Evolutionary conservation across 116 monocot species (phyloP).

Genomic region (Trichopus zeylanicus): DNA sequence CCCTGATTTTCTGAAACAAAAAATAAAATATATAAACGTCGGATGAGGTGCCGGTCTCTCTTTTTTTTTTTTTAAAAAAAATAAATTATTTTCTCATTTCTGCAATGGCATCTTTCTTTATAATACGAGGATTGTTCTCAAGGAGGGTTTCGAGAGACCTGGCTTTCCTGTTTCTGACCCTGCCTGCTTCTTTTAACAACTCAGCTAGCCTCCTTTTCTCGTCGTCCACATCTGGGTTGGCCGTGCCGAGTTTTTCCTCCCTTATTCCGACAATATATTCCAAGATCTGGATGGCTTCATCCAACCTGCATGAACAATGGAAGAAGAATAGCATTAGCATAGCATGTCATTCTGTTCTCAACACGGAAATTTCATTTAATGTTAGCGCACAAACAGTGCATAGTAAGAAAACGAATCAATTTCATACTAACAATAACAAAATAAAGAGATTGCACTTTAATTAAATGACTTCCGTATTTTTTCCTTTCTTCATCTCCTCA

Average conservation of each 20-base stretch:
- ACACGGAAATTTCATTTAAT: neutral
- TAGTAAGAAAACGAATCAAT: no score
- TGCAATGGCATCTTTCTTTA: slow-evolving; percentile 16
- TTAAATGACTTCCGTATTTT: no score
- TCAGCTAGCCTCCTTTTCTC: slow-evolving; percentile 66
- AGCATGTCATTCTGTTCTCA: neutral
- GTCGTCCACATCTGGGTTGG: slow-evolving; percentile 60
- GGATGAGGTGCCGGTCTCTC: no score
- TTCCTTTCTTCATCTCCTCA: no score
- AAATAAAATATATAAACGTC: no score
- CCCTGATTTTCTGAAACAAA: no score
- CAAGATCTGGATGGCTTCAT: slow-evolving; percentile 52
- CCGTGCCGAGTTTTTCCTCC: slow-evolving; percentile 69
- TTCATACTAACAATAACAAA: no score
- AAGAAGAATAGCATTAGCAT: no score
- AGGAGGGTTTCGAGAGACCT: slow-evolving; percentile 51
- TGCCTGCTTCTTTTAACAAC: slow-evolving; percentile 59
- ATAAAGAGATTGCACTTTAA: no score
- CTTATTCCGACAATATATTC: slow-evolving; percentile 48
- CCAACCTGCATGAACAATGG: slow-evolving; percentile 26
- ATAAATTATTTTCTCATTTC: no score
- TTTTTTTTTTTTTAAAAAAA: no score
- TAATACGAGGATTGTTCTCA: slow-evolving; percentile 25
- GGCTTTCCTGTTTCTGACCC: slow-evolving; percentile 43
- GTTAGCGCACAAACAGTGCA: neutral